These are phyloP conservation scores for Periconia digitata DNA, from an alignment of 2,329 filamentous ascomycete species.

Conservation along the genomic window DNA sequence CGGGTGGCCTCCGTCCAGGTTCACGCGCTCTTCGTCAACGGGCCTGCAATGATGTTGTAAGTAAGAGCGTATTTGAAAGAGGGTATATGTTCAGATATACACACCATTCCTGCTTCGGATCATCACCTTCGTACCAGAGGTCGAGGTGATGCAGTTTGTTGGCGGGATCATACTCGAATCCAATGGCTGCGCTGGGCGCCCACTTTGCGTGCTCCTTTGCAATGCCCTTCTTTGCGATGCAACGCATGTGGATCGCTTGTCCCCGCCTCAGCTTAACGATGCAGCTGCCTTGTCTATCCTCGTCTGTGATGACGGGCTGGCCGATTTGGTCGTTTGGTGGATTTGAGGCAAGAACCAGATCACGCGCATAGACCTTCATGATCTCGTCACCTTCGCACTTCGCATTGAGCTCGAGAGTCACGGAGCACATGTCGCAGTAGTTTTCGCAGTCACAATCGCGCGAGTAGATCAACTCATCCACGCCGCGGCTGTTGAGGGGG, in stretches of 20 bases:
- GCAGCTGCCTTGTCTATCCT: constrained; percentile 76
- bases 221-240: constrained; percentile 96
- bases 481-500: constrained; percentile 80
- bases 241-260: constrained; percentile 87
- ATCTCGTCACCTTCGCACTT: constrained; percentile 83
- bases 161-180: constrained; percentile 97
- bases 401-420: constrained; percentile 81
- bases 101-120: constrained; percentile 81
- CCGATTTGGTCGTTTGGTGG: constrained; percentile 76
- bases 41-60: constrained; percentile 61
- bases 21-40: constrained; percentile 77
- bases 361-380: constrained; percentile 91
- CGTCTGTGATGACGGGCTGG: constrained; percentile 79
- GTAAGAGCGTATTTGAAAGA: not conserved
- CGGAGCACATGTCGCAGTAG: constrained; percentile 88
- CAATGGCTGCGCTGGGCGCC: constrained; percentile 88
- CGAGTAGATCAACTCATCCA: constrained; percentile 79
- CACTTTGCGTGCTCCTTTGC: constrained; percentile 99
- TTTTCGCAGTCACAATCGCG: constrained; percentile 97
- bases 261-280: constrained; percentile 88
- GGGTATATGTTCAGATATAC: constrained; percentile 29
- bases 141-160: constrained; percentile 93
- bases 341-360: constrained; percentile 72
- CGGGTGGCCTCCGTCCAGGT: constrained; percentile 71
- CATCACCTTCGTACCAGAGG: constrained; percentile 92